Percentiles rank a stretch among this genome's conserved stretches.
These are phyloP conservation scores for Vachellia collinsii DNA, from an alignment of 306 rosid species.

Conservation along the genomic window DNA sequence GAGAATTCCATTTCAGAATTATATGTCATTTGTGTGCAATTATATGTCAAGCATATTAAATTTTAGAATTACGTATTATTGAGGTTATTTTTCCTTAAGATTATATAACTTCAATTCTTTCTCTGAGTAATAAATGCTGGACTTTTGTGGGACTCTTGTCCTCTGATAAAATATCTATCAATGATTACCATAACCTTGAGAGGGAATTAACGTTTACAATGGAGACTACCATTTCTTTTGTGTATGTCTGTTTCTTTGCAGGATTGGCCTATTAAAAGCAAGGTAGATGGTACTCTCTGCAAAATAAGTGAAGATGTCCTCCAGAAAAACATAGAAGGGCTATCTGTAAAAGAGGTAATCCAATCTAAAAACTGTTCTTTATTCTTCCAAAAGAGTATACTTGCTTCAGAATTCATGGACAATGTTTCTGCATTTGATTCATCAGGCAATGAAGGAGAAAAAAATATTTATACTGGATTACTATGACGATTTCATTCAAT, in stretches of 20 bases:
- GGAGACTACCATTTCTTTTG: no score
- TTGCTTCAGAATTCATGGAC: background rate
- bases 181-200: no score
- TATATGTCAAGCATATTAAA: no score
- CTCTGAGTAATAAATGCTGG: no score
- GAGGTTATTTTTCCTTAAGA: no score
- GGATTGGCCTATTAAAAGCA: constrained; percentile 78
- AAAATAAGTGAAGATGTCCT: constrained; percentile 54
- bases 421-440: background rate
- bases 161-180: no score
- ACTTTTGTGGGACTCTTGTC: no score
- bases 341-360: constrained; percentile 60
- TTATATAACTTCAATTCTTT: no score
- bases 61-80: no score
- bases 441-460: background rate
- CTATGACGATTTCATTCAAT: background rate
- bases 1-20: no score
- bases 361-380: constrained; percentile 1
- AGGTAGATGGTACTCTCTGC: constrained; percentile 56
- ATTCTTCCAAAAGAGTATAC: background rate
- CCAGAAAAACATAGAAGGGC: constrained; percentile 54
- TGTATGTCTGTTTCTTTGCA: constrained; percentile 21
- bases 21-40: no score
- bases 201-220: no score
- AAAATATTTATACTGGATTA: background rate